Base-by-base conservation (phyloP, 805 yeast genomes). In the Starmerella cellae region DNA sequence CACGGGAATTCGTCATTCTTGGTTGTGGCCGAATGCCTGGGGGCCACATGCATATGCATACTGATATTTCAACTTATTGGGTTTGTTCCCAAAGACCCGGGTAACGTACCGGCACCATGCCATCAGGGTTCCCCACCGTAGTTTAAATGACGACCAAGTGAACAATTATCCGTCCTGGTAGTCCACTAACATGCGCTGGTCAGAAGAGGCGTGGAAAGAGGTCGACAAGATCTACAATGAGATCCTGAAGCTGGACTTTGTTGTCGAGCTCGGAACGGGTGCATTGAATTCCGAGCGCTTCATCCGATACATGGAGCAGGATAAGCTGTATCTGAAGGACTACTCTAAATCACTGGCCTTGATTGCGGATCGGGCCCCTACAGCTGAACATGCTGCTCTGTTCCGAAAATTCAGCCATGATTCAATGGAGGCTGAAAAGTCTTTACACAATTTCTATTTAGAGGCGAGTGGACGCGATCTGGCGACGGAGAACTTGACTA, bases 141-240 rank as follows among this genome's bases (percentile, higher is more conserved):
- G n/a, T n/a, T n/a, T n/a, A n/a, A n/a, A n/a, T n/a, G n/a, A n/a
- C n/a, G n/a, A n/a, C n/a, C n/a, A 26, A 35, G 18, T 17, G 16
- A 34, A 17, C n/a, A 8, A 34, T 21, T 21, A 9, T 8, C 27
- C 16, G 27, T 14, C 13, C n/a, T 13, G n/a, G n/a, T 13, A 21
- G 16, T 11, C 19, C 13, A 10, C 16, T n/a, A 24, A 1, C 13
- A 49, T 49, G 52, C 21, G 40, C 5, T 50, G 54, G 54, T 43
- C 45, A 20, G 46, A 46, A 24, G 52, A 45, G 11, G 54, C 53
- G 2, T 49, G 53, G 53, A 28, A 37, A 18, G 48, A 43, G 4
- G 42, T 39, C 20, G 50, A 43, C 32, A 28, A 19, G 21, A 40
- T 49, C 19, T 50, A 43, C 42, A 23, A 19, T 4, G 23, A 37